Evolutionary conservation across 2,329 filamentous ascomycete genomes (phyloP), one percentile per base, ranked within the genome.

Genomic region (Colletotrichum noveboracense): DNA sequence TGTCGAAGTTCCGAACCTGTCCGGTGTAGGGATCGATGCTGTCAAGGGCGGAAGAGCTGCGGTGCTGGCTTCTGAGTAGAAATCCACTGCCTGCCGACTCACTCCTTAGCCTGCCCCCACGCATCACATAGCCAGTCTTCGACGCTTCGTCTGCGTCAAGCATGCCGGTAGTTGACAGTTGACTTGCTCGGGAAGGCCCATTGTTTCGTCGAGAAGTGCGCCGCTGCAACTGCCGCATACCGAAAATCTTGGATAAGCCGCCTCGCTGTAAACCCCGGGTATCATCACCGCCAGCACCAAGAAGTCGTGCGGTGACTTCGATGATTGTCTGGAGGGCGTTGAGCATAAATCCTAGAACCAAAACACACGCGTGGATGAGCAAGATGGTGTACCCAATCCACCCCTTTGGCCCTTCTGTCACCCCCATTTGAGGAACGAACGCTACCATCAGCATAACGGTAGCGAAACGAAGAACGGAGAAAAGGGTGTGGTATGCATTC

Each of bases 341-440:
- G 70, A 99, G 88, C 83, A 98, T 95, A 86, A 98, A 99, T 3
- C 95, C 96, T 80, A 98, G 95, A 5, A 98, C 89, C 26, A 99
- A 86, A 0, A 98, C 95, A 76, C 93, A 90, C 5, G 91, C 96
- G 82, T 99, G 97, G 43, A 98, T 91, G 32, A 97, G 84, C 64
- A 99, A 88, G 72, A 98, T 97, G 30, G 93, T 92, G 83, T 99
- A 99, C 48, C 96, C 97, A 78, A 98, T 94, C 97, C 97, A 99
- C 6, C 96, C 96, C 83, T 96, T 97, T 2, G 94, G 88, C 0
- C 94, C 92, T 80, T 97, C 94, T 0, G 91, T 91, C 7, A 98
- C 93, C 26, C 92, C 93, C 5, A 99, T 89, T 1, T 94, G 94
- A 2, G 96, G 95, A 14, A 96, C 92, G 83, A 99, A 99, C 2